Evolutionary conservation across 2,329 filamentous ascomycete species (phyloP).

Genomic region (Cordyceps tenuipes): DNA sequence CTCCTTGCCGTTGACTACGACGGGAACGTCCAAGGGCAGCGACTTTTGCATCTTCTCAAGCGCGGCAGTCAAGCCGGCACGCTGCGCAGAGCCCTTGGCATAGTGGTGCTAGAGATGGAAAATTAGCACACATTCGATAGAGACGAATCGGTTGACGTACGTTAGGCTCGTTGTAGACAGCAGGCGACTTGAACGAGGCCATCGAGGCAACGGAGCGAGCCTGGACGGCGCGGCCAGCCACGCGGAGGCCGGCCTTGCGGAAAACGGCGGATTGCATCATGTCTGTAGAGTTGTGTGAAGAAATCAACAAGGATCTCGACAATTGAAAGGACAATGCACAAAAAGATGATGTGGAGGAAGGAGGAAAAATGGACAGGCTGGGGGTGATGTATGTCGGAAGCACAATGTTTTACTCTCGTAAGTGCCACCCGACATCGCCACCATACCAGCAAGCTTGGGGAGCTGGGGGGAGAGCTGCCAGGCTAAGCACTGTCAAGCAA

Average conservation of each 20-base stretch:
- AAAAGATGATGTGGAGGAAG: neutral
- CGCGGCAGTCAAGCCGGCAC: constrained; percentile 66
- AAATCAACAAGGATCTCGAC: constrained; percentile 12
- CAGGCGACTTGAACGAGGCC: constrained; percentile 80
- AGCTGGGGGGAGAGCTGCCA: neutral
- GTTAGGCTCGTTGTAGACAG: constrained; percentile 89
- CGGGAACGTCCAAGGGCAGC: constrained; percentile 67
- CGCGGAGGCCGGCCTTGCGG: constrained; percentile 25
- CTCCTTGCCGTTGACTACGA: constrained; percentile 76
- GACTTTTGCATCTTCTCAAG: constrained; percentile 60
- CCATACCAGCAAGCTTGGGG: neutral
- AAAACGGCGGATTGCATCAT: constrained; percentile 29
- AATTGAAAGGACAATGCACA: constrained; percentile 12
- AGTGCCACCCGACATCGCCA: constrained; percentile 8
- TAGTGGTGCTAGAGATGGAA: constrained; percentile 67
- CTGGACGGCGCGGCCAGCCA: constrained; percentile 21
- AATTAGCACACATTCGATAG: neutral
- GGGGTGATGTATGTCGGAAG: neutral
- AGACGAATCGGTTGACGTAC: constrained; percentile 43
- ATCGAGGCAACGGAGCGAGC: constrained; percentile 45
- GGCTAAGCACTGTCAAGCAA: constrained; percentile 6
- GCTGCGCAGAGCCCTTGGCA: constrained; percentile 70
- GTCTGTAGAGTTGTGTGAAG: neutral
- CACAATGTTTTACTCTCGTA: constrained; percentile 4
- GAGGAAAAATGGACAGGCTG: neutral